phyloP scores from a whole-genome alignment of 495 filamentous ascomycete genomes.

The Aspergillus mulundensis region DNA sequence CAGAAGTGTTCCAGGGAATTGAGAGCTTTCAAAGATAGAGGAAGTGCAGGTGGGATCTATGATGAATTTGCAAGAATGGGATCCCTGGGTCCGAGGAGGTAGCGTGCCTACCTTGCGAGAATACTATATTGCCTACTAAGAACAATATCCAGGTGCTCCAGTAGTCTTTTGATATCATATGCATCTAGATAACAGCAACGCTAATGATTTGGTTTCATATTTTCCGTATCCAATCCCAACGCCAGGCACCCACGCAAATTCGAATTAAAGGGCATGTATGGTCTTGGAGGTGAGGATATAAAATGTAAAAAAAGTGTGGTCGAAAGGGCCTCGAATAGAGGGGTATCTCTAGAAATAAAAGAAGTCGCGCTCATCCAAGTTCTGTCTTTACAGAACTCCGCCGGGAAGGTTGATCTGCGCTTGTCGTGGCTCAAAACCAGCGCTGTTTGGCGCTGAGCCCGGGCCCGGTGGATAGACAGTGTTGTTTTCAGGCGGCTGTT shows the following conservation, averaged over 20 bases:
- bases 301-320: neutral
- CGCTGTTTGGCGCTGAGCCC: constrained; percentile 38
- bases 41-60: too few species aligned
- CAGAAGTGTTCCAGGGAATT: too few species aligned
- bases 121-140: too few species aligned
- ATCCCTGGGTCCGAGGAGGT: neutral
- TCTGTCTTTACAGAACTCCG: constrained; percentile 35
- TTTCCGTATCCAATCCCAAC: constrained; percentile 3
- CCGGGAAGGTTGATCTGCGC: constrained; percentile 43
- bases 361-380: neutral
- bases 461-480: constrained; percentile 19
- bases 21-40: too few species aligned
- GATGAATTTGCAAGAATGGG: too few species aligned
- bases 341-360: constrained; percentile 1
- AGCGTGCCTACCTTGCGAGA: neutral
- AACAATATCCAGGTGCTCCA: neutral
- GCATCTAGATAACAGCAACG: neutral
- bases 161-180: neutral
- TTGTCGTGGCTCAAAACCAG: constrained; percentile 38
- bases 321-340: constrained; percentile 1
- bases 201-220: neutral
- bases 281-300: neutral
- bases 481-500: constrained; percentile 27
- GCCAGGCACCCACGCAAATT: neutral
- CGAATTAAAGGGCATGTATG: constrained; percentile 1